phyloP scores from a whole-genome alignment of 768 basidiomycete genomes.

The Suillus alpinus region DNA sequence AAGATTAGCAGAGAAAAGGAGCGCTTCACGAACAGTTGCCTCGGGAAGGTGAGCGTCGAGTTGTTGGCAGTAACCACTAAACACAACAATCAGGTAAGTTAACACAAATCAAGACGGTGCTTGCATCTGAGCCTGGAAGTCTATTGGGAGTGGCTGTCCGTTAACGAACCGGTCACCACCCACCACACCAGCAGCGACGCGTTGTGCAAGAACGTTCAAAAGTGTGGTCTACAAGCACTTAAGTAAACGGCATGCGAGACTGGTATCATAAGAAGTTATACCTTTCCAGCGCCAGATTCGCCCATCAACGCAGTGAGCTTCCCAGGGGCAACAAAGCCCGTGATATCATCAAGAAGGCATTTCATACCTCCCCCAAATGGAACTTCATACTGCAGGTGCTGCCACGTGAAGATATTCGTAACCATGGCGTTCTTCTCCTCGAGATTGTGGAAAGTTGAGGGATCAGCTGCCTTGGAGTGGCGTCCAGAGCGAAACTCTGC shows the following conservation, averaged over 20 bases:
- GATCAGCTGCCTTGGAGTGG: constrained; percentile 1
- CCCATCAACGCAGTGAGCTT: constrained; percentile 79
- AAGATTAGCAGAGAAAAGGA: constrained; percentile 70
- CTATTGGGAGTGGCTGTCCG: constrained; percentile 44
- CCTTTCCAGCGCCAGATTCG: constrained; percentile 50
- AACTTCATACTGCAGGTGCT: constrained; percentile 65
- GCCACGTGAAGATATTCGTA: constrained; percentile 78
- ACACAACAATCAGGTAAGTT: constrained; percentile 3
- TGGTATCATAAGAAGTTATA: constrained; percentile 1
- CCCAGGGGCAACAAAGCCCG: constrained; percentile 79
- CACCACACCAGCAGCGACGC: constrained; percentile 43
- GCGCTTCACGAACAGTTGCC: constrained; percentile 71
- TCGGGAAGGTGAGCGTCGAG: constrained; percentile 72
- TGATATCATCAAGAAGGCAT: constrained; percentile 65
- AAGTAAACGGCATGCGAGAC: background rate
- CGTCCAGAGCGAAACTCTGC: constrained; percentile 6
- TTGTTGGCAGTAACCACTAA: constrained; percentile 77
- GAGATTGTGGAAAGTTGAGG: constrained; percentile 25
- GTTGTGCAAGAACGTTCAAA: constrained; percentile 51
- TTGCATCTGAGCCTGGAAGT: constrained; percentile 60
- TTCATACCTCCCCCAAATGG: constrained; percentile 33
- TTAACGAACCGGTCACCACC: constrained; percentile 53
- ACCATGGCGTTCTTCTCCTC: constrained; percentile 34
- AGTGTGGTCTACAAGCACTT: constrained; percentile 43
- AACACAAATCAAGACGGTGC: constrained; percentile 19